Percentiles rank a stretch among this genome's conserved stretches.
phyloP scores from a whole-genome alignment of 2,329 filamentous ascomycete species.

The Colletotrichum sp. region DNA sequence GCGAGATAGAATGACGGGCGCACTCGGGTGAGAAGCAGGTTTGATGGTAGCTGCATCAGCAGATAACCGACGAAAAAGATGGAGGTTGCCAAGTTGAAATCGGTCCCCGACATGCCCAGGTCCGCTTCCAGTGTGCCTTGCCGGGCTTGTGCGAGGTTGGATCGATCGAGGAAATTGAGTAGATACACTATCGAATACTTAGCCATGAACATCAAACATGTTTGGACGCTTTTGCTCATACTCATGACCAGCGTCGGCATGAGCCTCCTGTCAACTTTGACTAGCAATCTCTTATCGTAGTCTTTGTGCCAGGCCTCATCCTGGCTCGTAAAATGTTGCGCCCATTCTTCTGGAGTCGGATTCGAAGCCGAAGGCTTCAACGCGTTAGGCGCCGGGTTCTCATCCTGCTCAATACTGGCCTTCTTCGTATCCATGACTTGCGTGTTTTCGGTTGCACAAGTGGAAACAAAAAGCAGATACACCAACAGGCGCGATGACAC shows the following conservation, averaged over 20 bases:
- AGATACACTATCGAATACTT: conserved; percentile 29
- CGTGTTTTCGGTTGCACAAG: neutral
- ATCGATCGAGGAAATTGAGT: conserved; percentile 58
- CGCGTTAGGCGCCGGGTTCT: neutral
- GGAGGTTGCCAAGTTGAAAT: conserved; percentile 60
- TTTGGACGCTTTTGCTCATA: conserved; percentile 33
- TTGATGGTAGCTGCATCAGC: conserved; percentile 66
- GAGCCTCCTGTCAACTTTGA: conserved; percentile 56
- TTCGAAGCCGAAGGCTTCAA: conserved; percentile 3
- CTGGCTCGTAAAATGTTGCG: neutral
- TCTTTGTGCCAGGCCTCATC: conserved; percentile 11
- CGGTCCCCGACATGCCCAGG: conserved; percentile 56
- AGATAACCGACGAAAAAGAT: conserved; percentile 65
- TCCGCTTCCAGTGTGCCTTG: conserved; percentile 58
- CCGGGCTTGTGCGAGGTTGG: conserved; percentile 59
- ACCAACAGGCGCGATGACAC: neutral
- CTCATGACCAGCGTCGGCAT: conserved; percentile 51
- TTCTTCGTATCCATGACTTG: conserved; percentile 4
- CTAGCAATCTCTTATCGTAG: conserved; percentile 33
- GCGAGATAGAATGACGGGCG: conserved; percentile 59
- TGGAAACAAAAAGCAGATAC: neutral
- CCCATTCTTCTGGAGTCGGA: conserved; percentile 14
- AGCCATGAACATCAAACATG: neutral
- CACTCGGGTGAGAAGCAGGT: conserved; percentile 58
- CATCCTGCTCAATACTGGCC: conserved; percentile 9